Conservation (phyloP, 2,329 filamentous ascomycete species). For the Nemania sp. region DNA sequence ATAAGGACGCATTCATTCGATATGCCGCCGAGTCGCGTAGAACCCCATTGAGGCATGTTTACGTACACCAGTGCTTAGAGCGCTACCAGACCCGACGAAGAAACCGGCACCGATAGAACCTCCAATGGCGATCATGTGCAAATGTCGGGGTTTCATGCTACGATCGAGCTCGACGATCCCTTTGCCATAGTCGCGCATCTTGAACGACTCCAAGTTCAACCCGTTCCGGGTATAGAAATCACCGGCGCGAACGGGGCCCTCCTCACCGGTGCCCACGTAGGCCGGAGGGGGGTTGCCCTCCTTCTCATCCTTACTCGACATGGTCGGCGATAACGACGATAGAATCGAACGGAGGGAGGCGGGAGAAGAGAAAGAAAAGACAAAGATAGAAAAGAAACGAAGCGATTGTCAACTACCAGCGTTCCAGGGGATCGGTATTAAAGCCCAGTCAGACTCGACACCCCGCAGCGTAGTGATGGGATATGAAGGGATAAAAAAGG, state of each 20-base stretch:
- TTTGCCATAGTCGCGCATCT: conserved; percentile 53
- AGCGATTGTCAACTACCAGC: conserved; percentile 17
- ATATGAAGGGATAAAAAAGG: conserved; percentile 24
- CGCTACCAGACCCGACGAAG: conserved; percentile 69
- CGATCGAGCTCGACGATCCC: conserved; percentile 56
- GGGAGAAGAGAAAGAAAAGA: not conserved
- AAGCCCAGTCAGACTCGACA: conserved; percentile 22
- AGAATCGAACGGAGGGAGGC: not conserved
- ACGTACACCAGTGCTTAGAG: conserved; percentile 60
- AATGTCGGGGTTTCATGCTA: conserved; percentile 61
- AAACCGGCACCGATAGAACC: conserved; percentile 71
- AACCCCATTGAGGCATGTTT: not conserved
- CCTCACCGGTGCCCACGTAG: conserved; percentile 37
- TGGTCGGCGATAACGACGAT: conserved; percentile 32
- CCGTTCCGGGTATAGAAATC: conserved; percentile 56
- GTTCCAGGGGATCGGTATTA: conserved; percentile 12
- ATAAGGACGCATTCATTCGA: not conserved
- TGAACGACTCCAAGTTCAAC: conserved; percentile 57
- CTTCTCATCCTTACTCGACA: conserved; percentile 49
- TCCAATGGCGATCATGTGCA: conserved; percentile 67
- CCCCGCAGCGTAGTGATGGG: conserved; percentile 11
- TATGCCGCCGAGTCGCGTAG: not conserved
- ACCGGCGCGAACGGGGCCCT: conserved; percentile 45
- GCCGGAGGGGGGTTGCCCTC: conserved; percentile 45
- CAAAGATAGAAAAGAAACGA: not conserved